These are phyloP conservation scores for Termitomyces sp. DNA, from an alignment of 768 basidiomycete species.

Conservation along the genomic window DNA sequence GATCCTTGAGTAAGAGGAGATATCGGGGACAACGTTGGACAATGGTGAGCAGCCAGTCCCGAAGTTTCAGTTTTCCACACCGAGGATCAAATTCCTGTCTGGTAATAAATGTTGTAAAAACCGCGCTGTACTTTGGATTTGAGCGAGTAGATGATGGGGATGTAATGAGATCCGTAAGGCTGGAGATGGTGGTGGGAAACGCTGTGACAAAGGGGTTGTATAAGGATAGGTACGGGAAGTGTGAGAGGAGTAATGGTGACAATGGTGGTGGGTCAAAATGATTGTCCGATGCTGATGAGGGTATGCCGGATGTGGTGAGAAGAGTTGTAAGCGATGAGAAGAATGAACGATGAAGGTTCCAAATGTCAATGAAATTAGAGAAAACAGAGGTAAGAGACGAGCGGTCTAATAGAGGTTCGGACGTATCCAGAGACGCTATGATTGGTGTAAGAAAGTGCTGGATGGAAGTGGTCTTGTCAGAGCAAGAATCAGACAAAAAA, in stretches of 20 bases:
- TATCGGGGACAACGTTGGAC: conserved; percentile 89
- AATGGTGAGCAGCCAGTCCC: conserved; percentile 84
- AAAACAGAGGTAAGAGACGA: conserved; percentile 71
- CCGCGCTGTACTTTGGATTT: conserved; percentile 40
- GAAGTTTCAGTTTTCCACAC: conserved; percentile 72
- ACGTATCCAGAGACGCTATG: conserved; percentile 66
- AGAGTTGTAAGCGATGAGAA: conserved; percentile 51
- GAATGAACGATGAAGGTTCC: conserved; percentile 82
- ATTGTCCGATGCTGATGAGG: conserved; percentile 18
- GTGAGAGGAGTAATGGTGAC: conserved; percentile 65
- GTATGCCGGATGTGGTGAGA: conserved; percentile 30
- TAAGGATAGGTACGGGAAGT: conserved; percentile 86
- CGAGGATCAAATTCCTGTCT: conserved; percentile 64
- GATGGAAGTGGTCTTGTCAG: conserved; percentile 2
- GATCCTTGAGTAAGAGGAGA: conserved; percentile 77
- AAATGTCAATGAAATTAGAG: conserved; percentile 88
- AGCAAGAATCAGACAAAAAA: neutral
- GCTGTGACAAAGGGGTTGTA: conserved; percentile 84
- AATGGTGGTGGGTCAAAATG: conserved; percentile 33
- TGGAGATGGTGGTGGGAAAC: conserved; percentile 63
- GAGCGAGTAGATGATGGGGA: conserved; percentile 33
- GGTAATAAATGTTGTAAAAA: conserved; percentile 62
- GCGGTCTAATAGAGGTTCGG: conserved; percentile 66
- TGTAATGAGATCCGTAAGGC: conserved; percentile 52
- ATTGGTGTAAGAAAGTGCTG: conserved; percentile 85